These are phyloP conservation scores for Saussurea involucrata DNA, from an alignment of 129 eudicot species.

Conservation along the genomic window DNA sequence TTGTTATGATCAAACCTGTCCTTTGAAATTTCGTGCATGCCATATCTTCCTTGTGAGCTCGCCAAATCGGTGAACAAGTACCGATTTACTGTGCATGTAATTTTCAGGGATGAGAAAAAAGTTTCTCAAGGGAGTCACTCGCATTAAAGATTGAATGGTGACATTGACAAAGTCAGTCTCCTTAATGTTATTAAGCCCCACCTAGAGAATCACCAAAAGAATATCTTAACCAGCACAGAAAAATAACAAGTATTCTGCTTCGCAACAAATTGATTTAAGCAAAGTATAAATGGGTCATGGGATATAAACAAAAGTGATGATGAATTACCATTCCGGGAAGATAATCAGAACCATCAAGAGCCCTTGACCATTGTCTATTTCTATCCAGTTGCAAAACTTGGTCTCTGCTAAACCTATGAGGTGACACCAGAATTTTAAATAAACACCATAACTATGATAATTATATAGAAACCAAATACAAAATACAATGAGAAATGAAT, in stretches of 20 bases:
- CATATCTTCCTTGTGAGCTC: constrained; percentile 97
- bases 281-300: background rate
- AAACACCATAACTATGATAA: background rate
- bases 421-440: constrained; percentile 16
- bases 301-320: background rate
- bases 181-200: constrained; percentile 89
- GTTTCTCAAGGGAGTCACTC: constrained; percentile 96
- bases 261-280: no score
- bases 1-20: constrained; percentile 60
- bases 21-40: constrained; percentile 95
- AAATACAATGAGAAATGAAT: background rate
- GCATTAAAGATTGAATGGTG: constrained; percentile 87
- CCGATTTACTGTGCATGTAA: constrained; percentile 70
- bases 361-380: constrained; percentile 92
- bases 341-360: constrained; percentile 98
- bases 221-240: background rate
- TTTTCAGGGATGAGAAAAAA: constrained; percentile 92
- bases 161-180: constrained; percentile 96
- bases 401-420: constrained; percentile 61
- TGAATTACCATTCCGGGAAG: constrained; percentile 93
- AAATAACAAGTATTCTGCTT: background rate
- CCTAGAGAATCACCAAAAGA: constrained; percentile 41
- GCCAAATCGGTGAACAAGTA: constrained; percentile 92
- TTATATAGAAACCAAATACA: background rate
- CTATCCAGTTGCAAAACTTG: constrained; percentile 79